Evolutionary conservation across 345 rosid genomes (phyloP).

Genomic region (Eutrema yunnanense): DNA sequence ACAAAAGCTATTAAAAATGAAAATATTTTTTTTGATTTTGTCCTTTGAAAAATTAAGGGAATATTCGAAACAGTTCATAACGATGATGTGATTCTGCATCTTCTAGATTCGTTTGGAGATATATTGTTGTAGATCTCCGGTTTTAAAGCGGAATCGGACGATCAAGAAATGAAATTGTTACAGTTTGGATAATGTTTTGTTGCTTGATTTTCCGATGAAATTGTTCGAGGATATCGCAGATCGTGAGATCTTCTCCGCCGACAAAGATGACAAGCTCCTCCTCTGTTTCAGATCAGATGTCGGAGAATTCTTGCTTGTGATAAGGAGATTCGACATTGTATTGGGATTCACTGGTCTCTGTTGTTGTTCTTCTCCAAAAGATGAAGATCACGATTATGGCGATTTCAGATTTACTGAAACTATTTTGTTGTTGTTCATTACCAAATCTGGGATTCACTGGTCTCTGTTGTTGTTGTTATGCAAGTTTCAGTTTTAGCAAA

Average conservation of each 20-base stretch:
- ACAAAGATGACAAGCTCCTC: constrained; percentile 49
- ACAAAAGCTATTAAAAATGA: too few relatives aligned
- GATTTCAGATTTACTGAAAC: constrained; percentile 14
- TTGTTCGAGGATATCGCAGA: constrained; percentile 59
- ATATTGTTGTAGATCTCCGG: background rate
- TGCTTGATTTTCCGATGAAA: constrained; percentile 73
- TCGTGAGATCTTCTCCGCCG: constrained; percentile 66
- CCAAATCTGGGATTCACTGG: background rate
- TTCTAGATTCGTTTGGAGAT: constrained; percentile 30
- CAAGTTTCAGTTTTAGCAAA: too few relatives aligned
- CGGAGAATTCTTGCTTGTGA: constrained; percentile 4
- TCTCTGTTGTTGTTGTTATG: too few relatives aligned
- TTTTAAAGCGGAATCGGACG: background rate
- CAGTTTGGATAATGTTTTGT: constrained; percentile 66
- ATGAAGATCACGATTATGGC: constrained; percentile 24
- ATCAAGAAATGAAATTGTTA: background rate
- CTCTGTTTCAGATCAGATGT: constrained; percentile 32
- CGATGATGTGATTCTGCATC: constrained; percentile 28
- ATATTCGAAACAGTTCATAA: constrained; percentile 18
- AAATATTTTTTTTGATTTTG: constrained; percentile 21
- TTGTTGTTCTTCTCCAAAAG: background rate
- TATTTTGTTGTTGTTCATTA: too few relatives aligned
- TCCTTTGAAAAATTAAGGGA: constrained; percentile 95
- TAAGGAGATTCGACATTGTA: constrained; percentile 35
- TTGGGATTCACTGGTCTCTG: constrained; percentile 1